Evolutionary conservation across 2,329 filamentous ascomycete species (phyloP).

Genomic region (Cladosporium phlei): DNA sequence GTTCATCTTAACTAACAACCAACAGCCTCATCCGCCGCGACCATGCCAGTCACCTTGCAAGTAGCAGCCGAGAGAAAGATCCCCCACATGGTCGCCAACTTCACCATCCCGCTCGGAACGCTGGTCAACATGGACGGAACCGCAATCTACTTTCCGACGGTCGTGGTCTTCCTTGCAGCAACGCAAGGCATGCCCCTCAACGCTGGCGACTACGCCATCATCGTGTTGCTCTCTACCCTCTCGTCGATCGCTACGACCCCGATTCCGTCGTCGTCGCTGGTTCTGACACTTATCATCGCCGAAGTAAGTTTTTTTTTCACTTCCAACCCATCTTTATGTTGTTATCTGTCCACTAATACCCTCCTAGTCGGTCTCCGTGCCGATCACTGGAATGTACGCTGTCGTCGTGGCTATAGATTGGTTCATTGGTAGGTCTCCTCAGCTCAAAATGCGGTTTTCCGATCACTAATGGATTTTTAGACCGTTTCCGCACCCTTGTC

Average conservation of each 20-base stretch:
- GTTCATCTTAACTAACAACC: too few relatives aligned
- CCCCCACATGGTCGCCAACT: slow-evolving; percentile 43
- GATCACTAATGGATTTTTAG: too few relatives aligned
- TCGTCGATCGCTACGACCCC: slow-evolving; percentile 52
- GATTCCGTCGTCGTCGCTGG: slow-evolving; percentile 50
- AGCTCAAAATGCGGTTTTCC: too few relatives aligned
- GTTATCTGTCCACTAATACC: too few relatives aligned
- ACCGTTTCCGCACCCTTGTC: slow-evolving; percentile 50
- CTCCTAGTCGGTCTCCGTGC: slow-evolving; percentile 42
- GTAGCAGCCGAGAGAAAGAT: slow-evolving; percentile 38
- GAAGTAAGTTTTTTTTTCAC: too few relatives aligned
- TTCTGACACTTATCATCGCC: slow-evolving; percentile 51
- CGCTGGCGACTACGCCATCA: slow-evolving; percentile 46
- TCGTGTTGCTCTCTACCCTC: slow-evolving; percentile 47
- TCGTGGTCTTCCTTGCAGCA: slow-evolving; percentile 49
- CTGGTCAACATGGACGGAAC: slow-evolving; percentile 53
- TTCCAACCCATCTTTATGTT: too few relatives aligned
- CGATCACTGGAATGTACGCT: slow-evolving; percentile 48
- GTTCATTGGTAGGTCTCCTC: too few relatives aligned
- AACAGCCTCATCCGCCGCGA: slow-evolving; percentile 51
- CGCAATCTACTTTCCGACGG: slow-evolving; percentile 52
- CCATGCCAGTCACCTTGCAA: slow-evolving; percentile 47
- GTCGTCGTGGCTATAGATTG: slow-evolving; percentile 53
- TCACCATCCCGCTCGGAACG: slow-evolving; percentile 46
- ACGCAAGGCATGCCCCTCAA: slow-evolving; percentile 46